These are phyloP conservation scores for Schoenoplectus triqueter DNA, from an alignment of 202 grass and related monocot genomes.

Conservation along the genomic window DNA sequence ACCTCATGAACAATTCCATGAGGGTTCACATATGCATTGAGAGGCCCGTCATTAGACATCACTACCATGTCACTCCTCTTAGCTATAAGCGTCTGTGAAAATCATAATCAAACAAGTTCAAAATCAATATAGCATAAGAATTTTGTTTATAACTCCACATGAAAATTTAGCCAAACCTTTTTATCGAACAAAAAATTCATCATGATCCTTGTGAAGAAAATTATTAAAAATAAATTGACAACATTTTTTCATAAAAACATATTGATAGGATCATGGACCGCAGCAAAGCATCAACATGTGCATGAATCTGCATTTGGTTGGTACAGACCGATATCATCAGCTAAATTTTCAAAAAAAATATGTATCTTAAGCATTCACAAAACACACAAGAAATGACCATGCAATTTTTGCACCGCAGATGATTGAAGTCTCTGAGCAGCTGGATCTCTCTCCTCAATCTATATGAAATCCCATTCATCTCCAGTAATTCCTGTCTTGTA, in stretches of 20 bases:
- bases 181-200: neutral
- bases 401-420: constrained; percentile 80
- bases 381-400: constrained; percentile 49
- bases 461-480: constrained; percentile 90
- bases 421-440: constrained; percentile 79
- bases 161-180: neutral
- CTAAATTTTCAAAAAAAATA: neutral
- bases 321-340: neutral
- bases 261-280: neutral
- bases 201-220: neutral
- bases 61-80: constrained; percentile 78
- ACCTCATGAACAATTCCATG: constrained; percentile 53
- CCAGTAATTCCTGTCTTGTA: constrained; percentile 82
- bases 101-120: neutral
- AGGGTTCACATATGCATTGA: constrained; percentile 57
- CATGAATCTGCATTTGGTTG: neutral
- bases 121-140: constrained; percentile 27
- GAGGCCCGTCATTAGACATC: constrained; percentile 56
- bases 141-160: neutral
- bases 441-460: constrained; percentile 83
- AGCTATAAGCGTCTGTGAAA: constrained; percentile 55
- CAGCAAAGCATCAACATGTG: neutral
- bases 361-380: neutral
- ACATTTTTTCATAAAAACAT: neutral
- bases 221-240: neutral